A percentile compares a stretch with the other conserved stretches of the same genome.
These are phyloP conservation scores for Elsinoe perseae DNA, from an alignment of 2,329 filamentous ascomycete genomes.

Conservation along the genomic window DNA sequence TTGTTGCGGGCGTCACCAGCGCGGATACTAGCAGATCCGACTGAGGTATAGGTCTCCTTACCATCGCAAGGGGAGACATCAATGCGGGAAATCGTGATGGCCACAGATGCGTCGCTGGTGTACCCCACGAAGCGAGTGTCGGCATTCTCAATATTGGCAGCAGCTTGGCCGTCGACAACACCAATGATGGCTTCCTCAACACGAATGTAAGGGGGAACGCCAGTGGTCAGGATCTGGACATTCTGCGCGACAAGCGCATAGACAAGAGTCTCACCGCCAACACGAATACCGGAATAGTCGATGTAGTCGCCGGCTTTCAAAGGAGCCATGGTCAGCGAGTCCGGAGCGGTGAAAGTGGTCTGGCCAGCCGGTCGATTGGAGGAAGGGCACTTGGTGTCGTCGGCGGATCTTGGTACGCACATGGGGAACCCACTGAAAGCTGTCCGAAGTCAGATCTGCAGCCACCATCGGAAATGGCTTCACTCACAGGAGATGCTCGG, in stretches of 20 bases:
- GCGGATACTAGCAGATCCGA: slow-evolving; percentile 30
- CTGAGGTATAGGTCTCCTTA: slow-evolving; percentile 30
- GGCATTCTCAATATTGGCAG: slow-evolving; percentile 20
- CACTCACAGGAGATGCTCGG: slow-evolving; percentile 28
- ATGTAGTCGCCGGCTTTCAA: slow-evolving; percentile 37
- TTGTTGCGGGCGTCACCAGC: slow-evolving; percentile 33
- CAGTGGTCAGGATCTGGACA: slow-evolving; percentile 33
- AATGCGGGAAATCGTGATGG: slow-evolving; percentile 34
- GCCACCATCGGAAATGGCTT: not conserved
- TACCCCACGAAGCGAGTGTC: slow-evolving; percentile 32
- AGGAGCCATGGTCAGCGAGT: slow-evolving; percentile 36
- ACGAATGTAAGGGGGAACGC: slow-evolving; percentile 35
- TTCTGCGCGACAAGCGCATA: slow-evolving; percentile 34
- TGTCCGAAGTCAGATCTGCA: slow-evolving; percentile 19
- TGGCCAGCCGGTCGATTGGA: slow-evolving; percentile 31
- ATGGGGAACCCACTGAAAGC: slow-evolving; percentile 45
- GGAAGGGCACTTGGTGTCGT: slow-evolving; percentile 31
- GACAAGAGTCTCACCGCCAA: slow-evolving; percentile 30
- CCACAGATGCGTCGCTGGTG: slow-evolving; percentile 32
- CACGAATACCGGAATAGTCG: slow-evolving; percentile 33
- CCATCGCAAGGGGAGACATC: slow-evolving; percentile 40
- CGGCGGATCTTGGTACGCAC: slow-evolving; percentile 41
- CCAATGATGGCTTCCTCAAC: slow-evolving; percentile 39
- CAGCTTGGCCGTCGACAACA: slow-evolving; percentile 30
- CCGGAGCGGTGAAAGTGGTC: slow-evolving; percentile 28